Base-by-base conservation (phyloP, 179 eudicot species). In the Carnegiea gigantea region DNA sequence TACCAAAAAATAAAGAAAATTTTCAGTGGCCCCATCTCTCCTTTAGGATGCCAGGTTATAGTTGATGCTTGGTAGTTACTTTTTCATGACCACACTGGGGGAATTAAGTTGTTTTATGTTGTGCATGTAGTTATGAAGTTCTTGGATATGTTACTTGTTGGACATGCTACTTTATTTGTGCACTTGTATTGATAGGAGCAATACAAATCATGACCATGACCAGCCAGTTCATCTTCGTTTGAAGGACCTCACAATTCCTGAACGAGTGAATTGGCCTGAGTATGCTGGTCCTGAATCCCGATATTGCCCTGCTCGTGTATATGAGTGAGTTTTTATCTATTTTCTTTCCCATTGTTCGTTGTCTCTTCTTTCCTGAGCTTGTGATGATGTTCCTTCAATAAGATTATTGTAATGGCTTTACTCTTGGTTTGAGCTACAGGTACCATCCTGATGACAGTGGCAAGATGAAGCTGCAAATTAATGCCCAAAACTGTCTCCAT, bases 241-340 rank as follows among this genome's bases (percentile, higher is more conserved):
- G 89, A 92, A 84, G 82, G 91, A 94, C 73, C 94, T 93, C 21
- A 77, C 78, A 76, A 79, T 92, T 82, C 98, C 99, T 33, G 90
- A 91, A 73, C 83, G 36, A 57, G 86, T 91, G 44, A 96, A 96
- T 81, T 85, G 92, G 77, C 93, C 97, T 8, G 87, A 83, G 60
- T 96, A 88, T 81, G 98, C 89, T 82, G 99, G 92, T 81, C 99
- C 95, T 49, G 99, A 96, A 85, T 86, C 97, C 15, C 89, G 92
- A 85, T 96, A 94, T 86, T 96, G 99, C 84, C 99, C 99, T 60
- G 99, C 99, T 70, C 93, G 98, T 77, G 99, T 96, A 80, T 96
- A 96, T 59, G 99, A 96, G 99, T 96, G 89, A 90, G 84, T 80
- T 84, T 38, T 79, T 78, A 36, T 82, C 4, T 75, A 51, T 23